Evolutionary conservation across 1,284 basidiomycete species (phyloP).

Genomic region (Cystobasidiaceae sp.): DNA sequence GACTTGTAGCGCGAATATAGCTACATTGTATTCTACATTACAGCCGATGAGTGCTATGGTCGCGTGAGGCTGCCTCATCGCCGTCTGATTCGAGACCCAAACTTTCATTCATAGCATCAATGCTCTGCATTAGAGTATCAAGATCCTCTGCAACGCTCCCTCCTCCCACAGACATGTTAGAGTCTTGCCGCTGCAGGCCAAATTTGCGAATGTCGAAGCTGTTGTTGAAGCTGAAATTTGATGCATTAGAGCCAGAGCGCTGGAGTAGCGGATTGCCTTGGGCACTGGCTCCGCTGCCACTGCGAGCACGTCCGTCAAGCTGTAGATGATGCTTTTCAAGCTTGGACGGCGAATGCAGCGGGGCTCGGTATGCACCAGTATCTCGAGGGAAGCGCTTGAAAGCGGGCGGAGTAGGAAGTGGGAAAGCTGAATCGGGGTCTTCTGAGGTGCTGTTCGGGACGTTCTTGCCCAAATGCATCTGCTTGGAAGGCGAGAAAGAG

Average conservation of each 20-base stretch:
- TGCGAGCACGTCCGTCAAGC: not conserved
- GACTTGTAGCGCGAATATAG: too few relatives aligned
- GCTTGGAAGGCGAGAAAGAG: too few relatives aligned
- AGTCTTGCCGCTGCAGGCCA: constrained; percentile 19
- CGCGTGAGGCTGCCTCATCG: not conserved
- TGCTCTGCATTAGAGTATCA: constrained; percentile 15
- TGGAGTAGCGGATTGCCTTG: not conserved
- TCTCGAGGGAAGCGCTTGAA: constrained; percentile 26
- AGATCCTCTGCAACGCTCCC: constrained; percentile 27
- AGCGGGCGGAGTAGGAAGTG: constrained; percentile 16
- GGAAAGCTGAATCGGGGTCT: constrained; percentile 3
- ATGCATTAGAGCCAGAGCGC: constrained; percentile 5
- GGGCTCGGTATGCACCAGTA: constrained; percentile 5
- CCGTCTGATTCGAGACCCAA: constrained; percentile 18
- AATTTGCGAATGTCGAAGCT: not conserved
- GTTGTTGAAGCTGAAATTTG: constrained; percentile 10
- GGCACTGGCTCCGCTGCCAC: not conserved
- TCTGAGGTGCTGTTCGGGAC: not conserved
- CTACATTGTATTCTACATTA: too few relatives aligned
- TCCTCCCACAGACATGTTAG: constrained; percentile 10
- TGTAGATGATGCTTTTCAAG: not conserved
- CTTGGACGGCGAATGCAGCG: constrained; percentile 8
- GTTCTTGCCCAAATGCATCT: not conserved
- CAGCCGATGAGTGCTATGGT: too few relatives aligned
- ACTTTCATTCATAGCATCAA: constrained; percentile 27